Conservation (phyloP, 805 yeast species). For the Saturnispora mendoncae region DNA sequence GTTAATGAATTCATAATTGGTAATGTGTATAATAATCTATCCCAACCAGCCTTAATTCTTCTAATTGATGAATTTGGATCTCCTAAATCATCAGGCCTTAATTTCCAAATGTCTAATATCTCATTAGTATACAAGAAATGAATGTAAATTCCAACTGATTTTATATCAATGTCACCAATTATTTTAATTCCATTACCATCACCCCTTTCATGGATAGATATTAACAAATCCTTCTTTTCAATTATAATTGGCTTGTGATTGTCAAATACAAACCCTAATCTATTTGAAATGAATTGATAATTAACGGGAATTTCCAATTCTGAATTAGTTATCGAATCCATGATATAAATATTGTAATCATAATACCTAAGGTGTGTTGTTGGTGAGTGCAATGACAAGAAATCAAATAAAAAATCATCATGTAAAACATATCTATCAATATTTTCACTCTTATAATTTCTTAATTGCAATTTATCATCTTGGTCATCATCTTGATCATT, state of each 20-base stretch:
- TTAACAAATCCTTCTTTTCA: slow-evolving; percentile 14
- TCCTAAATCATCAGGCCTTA: slow-evolving; percentile 4
- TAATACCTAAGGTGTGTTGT: slow-evolving; percentile 8
- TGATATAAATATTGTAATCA: slow-evolving; percentile 10
- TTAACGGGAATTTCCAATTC: slow-evolving; percentile 12
- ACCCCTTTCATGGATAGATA: slow-evolving; percentile 7
- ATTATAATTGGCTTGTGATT: background rate
- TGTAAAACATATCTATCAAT: background rate
- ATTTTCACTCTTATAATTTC: background rate
- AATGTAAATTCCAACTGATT: slow-evolving; percentile 32
- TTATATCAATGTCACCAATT: slow-evolving; percentile 20
- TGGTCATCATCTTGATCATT: background rate
- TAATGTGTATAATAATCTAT: slow-evolving; percentile 10
- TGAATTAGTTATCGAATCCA: background rate
- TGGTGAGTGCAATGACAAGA: slow-evolving; percentile 4
- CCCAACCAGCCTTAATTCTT: slow-evolving; percentile 11
- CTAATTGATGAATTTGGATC: background rate
- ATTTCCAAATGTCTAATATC: slow-evolving; percentile 39
- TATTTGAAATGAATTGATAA: slow-evolving; percentile 7
- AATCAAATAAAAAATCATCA: slow-evolving; percentile 6
- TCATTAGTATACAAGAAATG: slow-evolving; percentile 45
- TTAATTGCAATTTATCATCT: background rate
- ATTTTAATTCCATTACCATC: slow-evolving; percentile 5
- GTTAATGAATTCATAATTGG: slow-evolving; percentile 1
- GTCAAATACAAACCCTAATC: slow-evolving; percentile 7